Evolutionary conservation across 352 stramenopile species (phyloP).

Genomic region (Phytophthora multivora): DNA sequence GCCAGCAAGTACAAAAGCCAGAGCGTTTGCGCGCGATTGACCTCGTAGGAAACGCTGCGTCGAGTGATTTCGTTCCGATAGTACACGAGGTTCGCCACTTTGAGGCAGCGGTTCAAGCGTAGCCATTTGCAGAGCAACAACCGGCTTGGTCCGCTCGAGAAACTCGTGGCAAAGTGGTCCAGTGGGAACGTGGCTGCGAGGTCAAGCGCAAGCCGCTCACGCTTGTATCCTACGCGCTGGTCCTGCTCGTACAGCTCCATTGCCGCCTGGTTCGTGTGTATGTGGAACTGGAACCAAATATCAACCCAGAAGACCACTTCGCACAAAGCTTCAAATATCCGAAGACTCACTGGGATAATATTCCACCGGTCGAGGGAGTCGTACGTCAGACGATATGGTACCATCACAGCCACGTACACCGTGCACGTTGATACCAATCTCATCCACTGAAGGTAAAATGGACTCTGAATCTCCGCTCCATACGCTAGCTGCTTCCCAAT

Average conservation of each 20-base stretch:
- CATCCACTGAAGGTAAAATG: slow-evolving; percentile 62
- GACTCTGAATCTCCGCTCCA: slow-evolving; percentile 61
- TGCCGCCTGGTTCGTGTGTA: slow-evolving; percentile 47
- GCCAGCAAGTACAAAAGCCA: slow-evolving; percentile 60
- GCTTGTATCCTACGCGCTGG: slow-evolving; percentile 57
- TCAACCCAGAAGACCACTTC: slow-evolving; percentile 58
- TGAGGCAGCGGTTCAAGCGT: slow-evolving; percentile 60
- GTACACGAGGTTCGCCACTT: slow-evolving; percentile 56
- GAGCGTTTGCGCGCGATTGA: slow-evolving; percentile 57
- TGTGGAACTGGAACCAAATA: slow-evolving; percentile 68
- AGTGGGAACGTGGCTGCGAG: slow-evolving; percentile 50
- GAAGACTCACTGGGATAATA: slow-evolving; percentile 36
- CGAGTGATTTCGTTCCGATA: slow-evolving; percentile 72
- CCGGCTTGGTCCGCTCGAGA: slow-evolving; percentile 10
- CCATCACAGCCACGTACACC: slow-evolving; percentile 52
- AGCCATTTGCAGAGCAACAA: slow-evolving; percentile 40
- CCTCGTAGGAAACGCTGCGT: slow-evolving; percentile 58
- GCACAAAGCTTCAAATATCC: slow-evolving; percentile 42
- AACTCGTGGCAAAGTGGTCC: slow-evolving; percentile 45
- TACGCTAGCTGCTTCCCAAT: slow-evolving; percentile 33
- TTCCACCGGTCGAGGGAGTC: slow-evolving; percentile 55
- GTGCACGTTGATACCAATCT: slow-evolving; percentile 48
- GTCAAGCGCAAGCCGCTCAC: slow-evolving; percentile 50
- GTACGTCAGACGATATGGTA: slow-evolving; percentile 62
- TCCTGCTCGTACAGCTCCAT: slow-evolving; percentile 74